Percentiles rank a stretch among this genome's conserved stretches.
These are phyloP conservation scores for Aspergillus conjunctus DNA, from an alignment of 495 filamentous ascomycete species.

Conservation along the genomic window DNA sequence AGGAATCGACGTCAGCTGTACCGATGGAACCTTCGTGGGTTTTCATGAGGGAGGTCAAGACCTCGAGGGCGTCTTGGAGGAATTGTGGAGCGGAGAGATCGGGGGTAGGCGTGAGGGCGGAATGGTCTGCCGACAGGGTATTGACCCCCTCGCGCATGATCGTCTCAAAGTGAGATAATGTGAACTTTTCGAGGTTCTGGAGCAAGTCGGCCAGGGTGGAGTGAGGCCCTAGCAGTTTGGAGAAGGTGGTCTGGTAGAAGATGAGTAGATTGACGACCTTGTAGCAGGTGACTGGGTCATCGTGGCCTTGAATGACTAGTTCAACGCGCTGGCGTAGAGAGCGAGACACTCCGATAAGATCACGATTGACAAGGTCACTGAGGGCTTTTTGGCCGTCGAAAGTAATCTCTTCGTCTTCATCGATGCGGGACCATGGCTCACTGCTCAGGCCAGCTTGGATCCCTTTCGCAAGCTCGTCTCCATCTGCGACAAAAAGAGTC, in stretches of 20 bases:
- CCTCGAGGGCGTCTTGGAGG: constrained; percentile 75
- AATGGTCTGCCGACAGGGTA: constrained; percentile 69
- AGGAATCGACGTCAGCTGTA: constrained; percentile 54
- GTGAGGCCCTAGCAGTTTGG: constrained; percentile 69
- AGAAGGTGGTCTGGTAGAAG: constrained; percentile 87
- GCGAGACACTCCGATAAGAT: constrained; percentile 75
- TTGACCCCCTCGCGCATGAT: constrained; percentile 77
- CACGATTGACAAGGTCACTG: constrained; percentile 84
- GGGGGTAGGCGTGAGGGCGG: constrained; percentile 48
- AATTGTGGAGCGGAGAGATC: constrained; percentile 84
- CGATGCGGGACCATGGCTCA: constrained; percentile 75
- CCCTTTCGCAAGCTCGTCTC: constrained; percentile 84
- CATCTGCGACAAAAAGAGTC: constrained; percentile 85
- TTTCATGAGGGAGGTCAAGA: constrained; percentile 73
- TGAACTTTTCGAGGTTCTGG: constrained; percentile 68
- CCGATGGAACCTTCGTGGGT: constrained; percentile 81
- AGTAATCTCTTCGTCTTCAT: constrained; percentile 59
- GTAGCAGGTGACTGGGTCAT: constrained; percentile 85
- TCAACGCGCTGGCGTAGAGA: constrained; percentile 82
- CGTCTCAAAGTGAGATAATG: constrained; percentile 78
- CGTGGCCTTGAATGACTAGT: constrained; percentile 88
- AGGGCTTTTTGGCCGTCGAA: constrained; percentile 86
- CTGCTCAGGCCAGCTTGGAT: constrained; percentile 84
- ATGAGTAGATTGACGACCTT: constrained; percentile 83
- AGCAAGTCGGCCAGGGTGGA: constrained; percentile 73